phyloP scores from a whole-genome alignment of 73 alveolate species.

The Symbiodinium natans region DNA sequence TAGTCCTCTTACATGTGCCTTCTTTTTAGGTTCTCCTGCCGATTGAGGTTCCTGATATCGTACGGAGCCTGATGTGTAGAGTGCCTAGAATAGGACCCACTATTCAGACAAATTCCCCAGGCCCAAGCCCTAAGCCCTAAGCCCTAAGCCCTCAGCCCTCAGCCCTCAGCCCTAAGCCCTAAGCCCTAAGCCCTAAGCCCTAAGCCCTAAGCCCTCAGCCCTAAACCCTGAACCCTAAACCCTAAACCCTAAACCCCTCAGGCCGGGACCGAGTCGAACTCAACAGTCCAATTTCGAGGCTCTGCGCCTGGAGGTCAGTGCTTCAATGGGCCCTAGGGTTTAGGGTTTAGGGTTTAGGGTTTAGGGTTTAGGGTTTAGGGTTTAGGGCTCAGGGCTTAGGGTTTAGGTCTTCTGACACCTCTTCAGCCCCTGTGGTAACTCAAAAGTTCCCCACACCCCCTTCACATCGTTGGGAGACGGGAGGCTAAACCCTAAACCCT shows the following conservation, averaged over 20 bases:
- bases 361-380: neutral
- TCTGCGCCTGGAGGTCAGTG: neutral
- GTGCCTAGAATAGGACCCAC: no score
- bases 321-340: neutral
- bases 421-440: no score
- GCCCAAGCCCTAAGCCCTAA: neutral
- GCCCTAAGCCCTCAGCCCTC: neutral
- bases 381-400: neutral
- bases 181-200: neutral
- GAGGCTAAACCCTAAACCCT: no score
- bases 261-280: constrained; percentile 54
- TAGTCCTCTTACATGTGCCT: no score
- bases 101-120: neutral
- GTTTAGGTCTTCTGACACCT: no score
- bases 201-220: neutral
- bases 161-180: neutral
- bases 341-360: neutral
- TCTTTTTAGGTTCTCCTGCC: no score
- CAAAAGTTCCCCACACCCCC: no score
- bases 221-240: neutral
- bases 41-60: no score
- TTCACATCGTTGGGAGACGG: no score
- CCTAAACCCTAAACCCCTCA: neutral
- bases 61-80: no score
- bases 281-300: constrained; percentile 67